Base-by-base conservation (phyloP, 768 basidiomycete species). In the Kwoniella newhampshirensis region DNA sequence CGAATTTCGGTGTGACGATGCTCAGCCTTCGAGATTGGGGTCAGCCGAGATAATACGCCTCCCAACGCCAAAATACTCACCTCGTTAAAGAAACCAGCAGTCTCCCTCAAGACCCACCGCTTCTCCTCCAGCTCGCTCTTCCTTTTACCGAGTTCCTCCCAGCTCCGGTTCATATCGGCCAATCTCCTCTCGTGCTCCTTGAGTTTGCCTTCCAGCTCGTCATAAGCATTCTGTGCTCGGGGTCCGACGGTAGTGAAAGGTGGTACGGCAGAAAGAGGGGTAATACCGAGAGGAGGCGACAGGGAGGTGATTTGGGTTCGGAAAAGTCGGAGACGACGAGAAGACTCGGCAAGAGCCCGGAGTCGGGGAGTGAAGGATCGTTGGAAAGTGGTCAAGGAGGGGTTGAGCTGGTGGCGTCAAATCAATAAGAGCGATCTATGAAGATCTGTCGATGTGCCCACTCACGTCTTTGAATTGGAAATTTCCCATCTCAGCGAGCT, bases 301-400 rank as follows among this genome's bases (percentile, higher is more conserved):
- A 93, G 88, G 68, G 88, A 88, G 63, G 86, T 83, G 61, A 96
- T 91, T 71, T 97, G 91, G 26, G 82, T 79, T 1, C 82, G 76
- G 71, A 98, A 96, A 77, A 97, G 93, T 54, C 92, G 87, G 47
- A 92, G 86, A 32, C 91, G 88, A 63, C 96, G 88, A 7, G 88
- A 87, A 87, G 94, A 93, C 73, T 99, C 94, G 76, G 96, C 94
- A 58, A 94, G 83, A 62, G 89, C 86, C 35, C 96, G 86, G 63
- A 99, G 91, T 76, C 96, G 93, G 32, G 88, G 90, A 59, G 96
- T 90, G 77, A 94, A 99, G 4, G 93, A 92, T 62, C 96, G 89
- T 81, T 99, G 94, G 80, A 98, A 99, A 17, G 94, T 89, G 77
- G 94, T 97, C 67, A 97, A 86, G 60, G 84, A 84, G 12, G 93